A percentile compares a stretch with the other conserved stretches of the same genome.
These are phyloP conservation scores for Chalaropsis thielavioides DNA, from an alignment of 2,329 filamentous ascomycete species.

Conservation along the genomic window DNA sequence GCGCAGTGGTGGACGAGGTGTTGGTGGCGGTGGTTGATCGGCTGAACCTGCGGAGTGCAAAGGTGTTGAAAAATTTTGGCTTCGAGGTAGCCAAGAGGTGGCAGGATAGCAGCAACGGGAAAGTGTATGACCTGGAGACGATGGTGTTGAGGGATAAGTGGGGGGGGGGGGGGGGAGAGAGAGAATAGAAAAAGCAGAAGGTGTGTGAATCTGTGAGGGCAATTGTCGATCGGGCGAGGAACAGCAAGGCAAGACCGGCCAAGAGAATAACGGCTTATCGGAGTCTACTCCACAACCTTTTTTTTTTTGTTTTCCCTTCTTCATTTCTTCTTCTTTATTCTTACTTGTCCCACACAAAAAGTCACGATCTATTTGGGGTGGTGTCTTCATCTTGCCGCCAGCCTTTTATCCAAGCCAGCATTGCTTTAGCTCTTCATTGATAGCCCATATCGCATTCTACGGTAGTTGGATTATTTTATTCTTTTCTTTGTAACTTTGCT, in stretches of 20 bases:
- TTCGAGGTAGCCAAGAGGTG: slow-evolving; percentile 35
- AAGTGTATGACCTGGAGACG: slow-evolving; percentile 8
- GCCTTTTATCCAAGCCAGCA: neutral
- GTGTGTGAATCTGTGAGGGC: neutral
- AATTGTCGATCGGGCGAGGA: neutral
- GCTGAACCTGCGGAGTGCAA: slow-evolving; percentile 38
- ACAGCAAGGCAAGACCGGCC: slow-evolving; percentile 9
- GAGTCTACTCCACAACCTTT: neutral
- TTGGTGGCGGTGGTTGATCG: slow-evolving; percentile 35
- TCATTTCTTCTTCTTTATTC: neutral
- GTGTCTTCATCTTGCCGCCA: neutral
- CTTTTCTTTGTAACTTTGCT: neutral
- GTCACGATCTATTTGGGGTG: neutral
- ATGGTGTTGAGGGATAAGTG: slow-evolving; percentile 9
- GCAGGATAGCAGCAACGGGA: slow-evolving; percentile 22
- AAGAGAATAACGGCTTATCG: slow-evolving; percentile 2
- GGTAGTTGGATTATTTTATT: neutral
- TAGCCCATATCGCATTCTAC: neutral
- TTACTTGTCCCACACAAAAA: neutral
- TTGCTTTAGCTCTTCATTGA: slow-evolving; percentile 1
- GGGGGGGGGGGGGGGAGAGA: neutral
- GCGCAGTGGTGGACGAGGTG: slow-evolving; percentile 26
- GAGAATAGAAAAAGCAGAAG: neutral
- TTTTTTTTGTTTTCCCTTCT: neutral
- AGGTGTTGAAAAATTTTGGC: slow-evolving; percentile 42